Evolutionary conservation across 2,329 filamentous ascomycete genomes (phyloP).

Genomic region (Lithohypha guttulata): DNA sequence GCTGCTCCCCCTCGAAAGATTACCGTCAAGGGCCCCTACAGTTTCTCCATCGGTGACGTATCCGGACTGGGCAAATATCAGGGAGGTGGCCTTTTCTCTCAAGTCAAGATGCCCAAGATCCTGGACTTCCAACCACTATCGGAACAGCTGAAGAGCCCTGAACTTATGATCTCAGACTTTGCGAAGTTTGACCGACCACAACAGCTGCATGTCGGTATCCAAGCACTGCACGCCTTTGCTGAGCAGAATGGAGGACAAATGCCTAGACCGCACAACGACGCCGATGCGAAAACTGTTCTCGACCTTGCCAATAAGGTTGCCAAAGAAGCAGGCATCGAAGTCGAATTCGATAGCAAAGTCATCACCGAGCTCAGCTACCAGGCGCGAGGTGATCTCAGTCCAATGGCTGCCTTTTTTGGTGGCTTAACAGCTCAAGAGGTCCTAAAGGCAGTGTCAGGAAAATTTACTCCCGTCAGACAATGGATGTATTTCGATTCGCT

Average conservation of each 20-base stretch:
- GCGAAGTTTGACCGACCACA: slow-evolving; percentile 94
- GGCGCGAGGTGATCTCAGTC: slow-evolving; percentile 77
- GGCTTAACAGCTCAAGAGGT: slow-evolving; percentile 90
- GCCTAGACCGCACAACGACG: slow-evolving; percentile 72
- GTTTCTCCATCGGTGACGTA: slow-evolving; percentile 92
- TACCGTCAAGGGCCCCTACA: slow-evolving; percentile 89
- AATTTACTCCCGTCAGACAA: slow-evolving; percentile 91
- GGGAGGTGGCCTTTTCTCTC: slow-evolving; percentile 78
- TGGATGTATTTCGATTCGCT: slow-evolving; percentile 97
- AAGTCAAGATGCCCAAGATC: slow-evolving; percentile 97
- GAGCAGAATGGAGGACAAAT: slow-evolving; percentile 60
- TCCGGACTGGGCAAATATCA: slow-evolving; percentile 76
- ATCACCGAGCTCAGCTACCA: slow-evolving; percentile 91
- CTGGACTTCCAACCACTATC: slow-evolving; percentile 78
- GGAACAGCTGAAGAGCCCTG: slow-evolving; percentile 70
- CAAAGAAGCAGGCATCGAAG: slow-evolving; percentile 53
- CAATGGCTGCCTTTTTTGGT: slow-evolving; percentile 91
- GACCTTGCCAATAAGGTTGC: slow-evolving; percentile 66
- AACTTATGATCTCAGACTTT: slow-evolving; percentile 85
- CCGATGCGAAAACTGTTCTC: slow-evolving; percentile 68
- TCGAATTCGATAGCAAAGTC: slow-evolving; percentile 84
- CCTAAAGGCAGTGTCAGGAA: slow-evolving; percentile 91
- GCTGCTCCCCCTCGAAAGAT: slow-evolving; percentile 75
- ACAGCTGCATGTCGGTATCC: slow-evolving; percentile 84
- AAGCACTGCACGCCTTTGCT: slow-evolving; percentile 79